Conservation (phyloP, 371 early-diverging fungal species). For the Rhizopus delemar region DNA sequence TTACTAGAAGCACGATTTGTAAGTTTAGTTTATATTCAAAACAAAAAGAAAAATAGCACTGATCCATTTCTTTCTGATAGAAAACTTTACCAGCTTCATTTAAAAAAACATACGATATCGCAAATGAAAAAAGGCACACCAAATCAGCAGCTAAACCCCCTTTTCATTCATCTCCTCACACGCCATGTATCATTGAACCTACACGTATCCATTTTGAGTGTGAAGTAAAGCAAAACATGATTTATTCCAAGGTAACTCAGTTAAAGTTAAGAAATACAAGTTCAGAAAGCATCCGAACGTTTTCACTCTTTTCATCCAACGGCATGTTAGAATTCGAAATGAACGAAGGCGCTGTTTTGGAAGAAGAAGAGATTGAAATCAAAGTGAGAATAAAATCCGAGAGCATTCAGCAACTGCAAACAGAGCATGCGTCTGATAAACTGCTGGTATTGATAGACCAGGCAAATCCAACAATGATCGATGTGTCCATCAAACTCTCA, state of each 20-base stretch:
- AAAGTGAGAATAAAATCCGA: slow-evolving; percentile 10
- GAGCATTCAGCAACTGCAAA: slow-evolving; percentile 6
- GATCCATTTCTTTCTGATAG: slow-evolving; percentile 2
- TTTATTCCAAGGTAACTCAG: slow-evolving; percentile 20
- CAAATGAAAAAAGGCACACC: not conserved
- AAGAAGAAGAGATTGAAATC: slow-evolving; percentile 12
- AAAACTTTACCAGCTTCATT: not conserved
- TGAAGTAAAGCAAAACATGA: slow-evolving; percentile 7
- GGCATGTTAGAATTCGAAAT: slow-evolving; percentile 17
- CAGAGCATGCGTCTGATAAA: not conserved
- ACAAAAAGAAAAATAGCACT: slow-evolving; percentile 12
- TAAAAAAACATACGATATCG: not conserved
- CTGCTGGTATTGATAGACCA: slow-evolving; percentile 17
- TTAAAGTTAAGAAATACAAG: slow-evolving; percentile 12
- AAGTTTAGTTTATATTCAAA: not conserved
- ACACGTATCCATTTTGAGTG: slow-evolving; percentile 14
- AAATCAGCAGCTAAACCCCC: not conserved
- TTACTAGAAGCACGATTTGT: slow-evolving; percentile 1
- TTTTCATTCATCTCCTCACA: not conserved
- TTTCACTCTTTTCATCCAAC: slow-evolving; percentile 10
- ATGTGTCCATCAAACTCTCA: slow-evolving; percentile 5
- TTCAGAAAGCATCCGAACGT: slow-evolving; percentile 1
- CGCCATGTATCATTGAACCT: slow-evolving; percentile 5
- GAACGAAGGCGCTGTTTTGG: slow-evolving; percentile 11
- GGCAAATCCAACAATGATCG: not conserved